A percentile compares a stretch with the other conserved stretches of the same genome.
These are phyloP conservation scores for Dendrocalamus sinicus DNA, from an alignment of 176 grass and related monocot species.

Conservation along the genomic window DNA sequence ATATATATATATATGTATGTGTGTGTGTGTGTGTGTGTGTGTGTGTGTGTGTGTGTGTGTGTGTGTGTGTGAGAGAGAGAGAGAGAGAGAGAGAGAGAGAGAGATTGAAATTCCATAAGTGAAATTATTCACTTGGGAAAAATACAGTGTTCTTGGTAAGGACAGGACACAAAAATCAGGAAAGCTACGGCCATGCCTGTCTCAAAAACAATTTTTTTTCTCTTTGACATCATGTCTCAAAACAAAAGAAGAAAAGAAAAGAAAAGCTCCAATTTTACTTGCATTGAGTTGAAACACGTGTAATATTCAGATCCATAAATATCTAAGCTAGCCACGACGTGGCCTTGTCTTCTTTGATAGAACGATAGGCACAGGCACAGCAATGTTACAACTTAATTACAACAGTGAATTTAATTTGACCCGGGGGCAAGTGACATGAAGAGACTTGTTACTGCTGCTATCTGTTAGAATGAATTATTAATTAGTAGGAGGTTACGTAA, in stretches of 20 bases:
- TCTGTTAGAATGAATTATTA: no score
- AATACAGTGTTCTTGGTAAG: no score
- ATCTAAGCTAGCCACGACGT: not conserved
- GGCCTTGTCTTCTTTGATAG: not conserved
- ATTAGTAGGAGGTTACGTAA: no score
- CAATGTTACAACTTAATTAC: not conserved
- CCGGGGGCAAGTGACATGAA: not conserved
- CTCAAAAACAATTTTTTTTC: not conserved
- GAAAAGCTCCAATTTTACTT: not conserved
- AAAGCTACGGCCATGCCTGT: not conserved
- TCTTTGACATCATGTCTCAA: not conserved
- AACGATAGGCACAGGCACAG: not conserved
- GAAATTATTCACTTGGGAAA: no score
- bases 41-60: no score
- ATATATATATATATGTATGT: no score
- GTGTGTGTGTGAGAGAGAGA: no score
- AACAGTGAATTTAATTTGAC: not conserved
- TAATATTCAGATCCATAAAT: not conserved
- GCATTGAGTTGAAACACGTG: constrained; percentile 16
- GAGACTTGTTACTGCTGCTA: no score
- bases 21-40: no score
- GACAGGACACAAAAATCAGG: no score
- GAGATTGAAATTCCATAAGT: no score
- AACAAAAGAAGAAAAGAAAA: not conserved
- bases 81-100: no score